Conservation (phyloP, 225 moss, liverwort and hornwort species). For the Pseudisothecium myosuroides region DNA sequence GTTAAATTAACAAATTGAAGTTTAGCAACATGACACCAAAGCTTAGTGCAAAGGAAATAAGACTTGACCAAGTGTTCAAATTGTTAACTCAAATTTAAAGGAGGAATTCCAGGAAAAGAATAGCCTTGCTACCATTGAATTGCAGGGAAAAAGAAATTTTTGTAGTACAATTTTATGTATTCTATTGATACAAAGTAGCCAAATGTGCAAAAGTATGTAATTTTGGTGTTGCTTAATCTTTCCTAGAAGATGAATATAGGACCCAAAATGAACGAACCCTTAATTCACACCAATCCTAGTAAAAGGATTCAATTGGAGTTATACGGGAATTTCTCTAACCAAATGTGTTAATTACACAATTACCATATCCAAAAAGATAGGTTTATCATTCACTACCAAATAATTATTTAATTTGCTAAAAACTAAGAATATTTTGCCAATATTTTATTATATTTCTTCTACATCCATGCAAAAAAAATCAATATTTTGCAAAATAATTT, state of each 20-base stretch:
- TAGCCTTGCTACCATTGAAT: neutral
- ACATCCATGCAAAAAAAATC: rapidly evolving
- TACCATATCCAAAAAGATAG: rapidly evolving
- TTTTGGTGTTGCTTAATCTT: neutral
- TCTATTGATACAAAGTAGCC: neutral
- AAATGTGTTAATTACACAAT: neutral
- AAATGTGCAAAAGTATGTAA: neutral
- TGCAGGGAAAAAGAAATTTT: too few species aligned
- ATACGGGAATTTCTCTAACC: neutral
- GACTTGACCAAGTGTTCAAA: neutral
- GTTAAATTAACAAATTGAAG: neutral
- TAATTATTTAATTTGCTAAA: rapidly evolving
- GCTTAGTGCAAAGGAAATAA: neutral
- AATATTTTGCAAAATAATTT: neutral
- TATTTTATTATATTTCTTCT: neutral
- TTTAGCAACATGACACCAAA: rapidly evolving
- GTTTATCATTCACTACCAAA: neutral
- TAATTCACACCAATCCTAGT: rapidly evolving
- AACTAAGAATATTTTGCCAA: neutral
- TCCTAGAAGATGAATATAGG: neutral
- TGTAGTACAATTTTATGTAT: neutral
- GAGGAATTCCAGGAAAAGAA: neutral
- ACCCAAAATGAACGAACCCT: neutral
- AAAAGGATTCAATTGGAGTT: too few species aligned
- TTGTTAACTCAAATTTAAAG: neutral